These are phyloP conservation scores for Tephrocybe sp. DNA, from an alignment of 768 basidiomycete genomes.

Conservation along the genomic window DNA sequence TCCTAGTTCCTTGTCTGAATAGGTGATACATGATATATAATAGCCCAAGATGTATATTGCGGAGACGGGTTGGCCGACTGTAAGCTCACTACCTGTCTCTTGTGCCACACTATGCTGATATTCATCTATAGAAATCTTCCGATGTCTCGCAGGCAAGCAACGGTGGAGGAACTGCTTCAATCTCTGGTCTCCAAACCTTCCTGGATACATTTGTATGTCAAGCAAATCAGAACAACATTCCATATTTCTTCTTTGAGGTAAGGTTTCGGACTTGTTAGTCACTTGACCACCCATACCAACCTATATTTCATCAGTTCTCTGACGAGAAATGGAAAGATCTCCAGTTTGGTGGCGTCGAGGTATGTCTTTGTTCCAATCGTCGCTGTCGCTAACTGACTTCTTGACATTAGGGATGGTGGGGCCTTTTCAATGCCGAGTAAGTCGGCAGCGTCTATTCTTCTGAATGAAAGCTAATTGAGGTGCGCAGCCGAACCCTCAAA, in stretches of 20 bases:
- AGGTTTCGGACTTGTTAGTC: slow-evolving; percentile 21
- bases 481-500: slow-evolving; percentile 66
- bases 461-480: neutral
- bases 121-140: slow-evolving; percentile 48
- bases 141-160: slow-evolving; percentile 57
- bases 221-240: slow-evolving; percentile 73
- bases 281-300: neutral
- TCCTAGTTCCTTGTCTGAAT: neutral
- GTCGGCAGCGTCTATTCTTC: slow-evolving; percentile 15
- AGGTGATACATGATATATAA: neutral
- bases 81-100: slow-evolving; percentile 29
- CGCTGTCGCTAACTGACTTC: neutral
- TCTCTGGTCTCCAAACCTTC: slow-evolving; percentile 70
- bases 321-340: slow-evolving; percentile 83
- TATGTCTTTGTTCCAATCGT: slow-evolving; percentile 8
- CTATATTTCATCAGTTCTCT: slow-evolving; percentile 47
- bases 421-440: slow-evolving; percentile 45
- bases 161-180: slow-evolving; percentile 65
- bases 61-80: slow-evolving; percentile 85
- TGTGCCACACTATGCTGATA: neutral
- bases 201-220: slow-evolving; percentile 88
- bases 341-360: slow-evolving; percentile 77
- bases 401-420: slow-evolving; percentile 41
- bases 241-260: slow-evolving; percentile 88
- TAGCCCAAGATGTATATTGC: slow-evolving; percentile 85